Evolutionary conservation across 768 basidiomycete species (phyloP).

Genomic region (Xerocomellus amylosporus): DNA sequence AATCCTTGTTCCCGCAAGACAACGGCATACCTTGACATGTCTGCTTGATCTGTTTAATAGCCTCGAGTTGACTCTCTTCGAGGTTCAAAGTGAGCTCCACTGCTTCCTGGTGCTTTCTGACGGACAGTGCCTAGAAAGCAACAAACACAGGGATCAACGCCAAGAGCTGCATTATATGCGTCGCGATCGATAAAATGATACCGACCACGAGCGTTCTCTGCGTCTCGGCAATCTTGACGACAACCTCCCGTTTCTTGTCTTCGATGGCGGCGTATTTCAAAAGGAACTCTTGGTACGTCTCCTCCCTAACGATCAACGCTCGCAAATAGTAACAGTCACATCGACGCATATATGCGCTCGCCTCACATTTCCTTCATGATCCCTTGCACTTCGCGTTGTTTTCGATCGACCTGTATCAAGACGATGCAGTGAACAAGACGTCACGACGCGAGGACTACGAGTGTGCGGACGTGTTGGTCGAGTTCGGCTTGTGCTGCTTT

Average conservation of each 20-base stretch:
- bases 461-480: constrained; percentile 21
- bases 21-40: constrained; percentile 20
- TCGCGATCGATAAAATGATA: neutral
- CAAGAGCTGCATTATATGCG: neutral
- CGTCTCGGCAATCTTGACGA: constrained; percentile 23
- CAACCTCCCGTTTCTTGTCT: constrained; percentile 28
- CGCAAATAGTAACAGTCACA: neutral
- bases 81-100: constrained; percentile 19
- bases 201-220: constrained; percentile 28
- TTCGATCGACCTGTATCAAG: constrained; percentile 23
- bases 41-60: constrained; percentile 18
- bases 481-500: constrained; percentile 24
- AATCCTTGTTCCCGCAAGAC: neutral
- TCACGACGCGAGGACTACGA: neutral
- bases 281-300: constrained; percentile 27
- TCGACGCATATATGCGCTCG: constrained; percentile 5
- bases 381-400: constrained; percentile 15
- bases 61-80: constrained; percentile 26
- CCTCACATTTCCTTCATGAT: constrained; percentile 28
- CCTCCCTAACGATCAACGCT: constrained; percentile 19
- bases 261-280: constrained; percentile 21
- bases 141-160: too few relatives aligned
- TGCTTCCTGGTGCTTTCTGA: constrained; percentile 28
- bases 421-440: neutral
- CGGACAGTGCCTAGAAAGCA: constrained; percentile 21